Conservation (phyloP, 306 rosid species). For the Malus sieversii region DNA sequence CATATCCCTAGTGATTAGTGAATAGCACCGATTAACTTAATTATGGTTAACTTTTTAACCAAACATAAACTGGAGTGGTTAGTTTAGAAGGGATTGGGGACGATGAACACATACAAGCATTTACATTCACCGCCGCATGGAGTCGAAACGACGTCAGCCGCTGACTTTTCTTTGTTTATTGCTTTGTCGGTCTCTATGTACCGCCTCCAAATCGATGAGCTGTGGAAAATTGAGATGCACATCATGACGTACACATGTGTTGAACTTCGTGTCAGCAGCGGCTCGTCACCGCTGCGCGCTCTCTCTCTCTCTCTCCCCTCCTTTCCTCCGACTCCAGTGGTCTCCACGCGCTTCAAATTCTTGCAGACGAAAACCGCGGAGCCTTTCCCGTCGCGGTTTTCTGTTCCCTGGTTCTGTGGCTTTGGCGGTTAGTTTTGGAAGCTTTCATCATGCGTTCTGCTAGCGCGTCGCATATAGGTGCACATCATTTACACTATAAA, state of each 20-base stretch:
- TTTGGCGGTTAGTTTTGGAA: neutral
- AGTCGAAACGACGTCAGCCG: too few relatives aligned
- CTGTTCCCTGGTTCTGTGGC: neutral
- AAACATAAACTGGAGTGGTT: too few relatives aligned
- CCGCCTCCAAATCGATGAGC: constrained; percentile 1
- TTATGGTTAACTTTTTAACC: too few relatives aligned
- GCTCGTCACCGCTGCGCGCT: constrained; percentile 34
- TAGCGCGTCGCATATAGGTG: neutral
- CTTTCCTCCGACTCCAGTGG: neutral
- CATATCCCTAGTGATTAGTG: too few relatives aligned
- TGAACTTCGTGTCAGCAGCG: constrained; percentile 27
- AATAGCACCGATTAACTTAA: too few relatives aligned
- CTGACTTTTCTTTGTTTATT: too few relatives aligned
- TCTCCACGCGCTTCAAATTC: constrained; percentile 19
- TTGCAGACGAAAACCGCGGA: neutral
- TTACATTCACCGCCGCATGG: too few relatives aligned
- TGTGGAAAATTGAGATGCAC: neutral
- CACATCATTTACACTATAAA: too few relatives aligned
- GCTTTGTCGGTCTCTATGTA: too few relatives aligned
- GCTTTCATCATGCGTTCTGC: neutral
- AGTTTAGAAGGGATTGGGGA: too few relatives aligned
- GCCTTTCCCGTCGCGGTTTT: neutral
- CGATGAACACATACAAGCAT: too few relatives aligned
- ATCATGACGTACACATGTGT: neutral
- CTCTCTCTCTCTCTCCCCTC: neutral